These are phyloP conservation scores for Filosporella fistucella DNA, from an alignment of 495 filamentous ascomycete genomes.

Conservation along the genomic window DNA sequence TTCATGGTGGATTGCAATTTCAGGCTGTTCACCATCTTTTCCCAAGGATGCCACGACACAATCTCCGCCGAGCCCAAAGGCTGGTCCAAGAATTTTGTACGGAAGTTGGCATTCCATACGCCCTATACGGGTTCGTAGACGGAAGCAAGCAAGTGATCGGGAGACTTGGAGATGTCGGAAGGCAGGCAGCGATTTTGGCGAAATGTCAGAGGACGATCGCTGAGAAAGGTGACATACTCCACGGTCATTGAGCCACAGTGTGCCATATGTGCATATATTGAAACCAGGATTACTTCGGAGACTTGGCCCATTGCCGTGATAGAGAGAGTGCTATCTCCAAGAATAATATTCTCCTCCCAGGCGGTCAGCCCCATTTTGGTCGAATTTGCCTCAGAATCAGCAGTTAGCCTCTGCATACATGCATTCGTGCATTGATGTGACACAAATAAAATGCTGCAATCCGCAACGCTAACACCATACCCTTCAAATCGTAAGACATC, in stretches of 20 bases:
- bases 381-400: too few species aligned
- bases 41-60: slow-evolving; percentile 92
- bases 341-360: too few species aligned
- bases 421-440: too few species aligned
- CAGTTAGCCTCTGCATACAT: too few species aligned
- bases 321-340: too few species aligned
- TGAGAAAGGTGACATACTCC: slow-evolving; percentile 30
- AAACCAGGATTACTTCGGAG: too few species aligned
- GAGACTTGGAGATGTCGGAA: slow-evolving; percentile 76
- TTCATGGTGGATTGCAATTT: slow-evolving; percentile 95
- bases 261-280: too few species aligned
- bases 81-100: slow-evolving; percentile 85
- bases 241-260: slow-evolving; percentile 30
- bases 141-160: slow-evolving; percentile 89
- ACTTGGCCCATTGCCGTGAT: too few species aligned
- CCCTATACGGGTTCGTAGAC: slow-evolving; percentile 88
- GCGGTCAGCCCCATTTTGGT: too few species aligned
- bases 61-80: slow-evolving; percentile 77
- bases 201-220: slow-evolving; percentile 71
- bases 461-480: too few species aligned
- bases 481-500: too few species aligned
- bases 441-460: too few species aligned
- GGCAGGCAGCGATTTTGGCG: slow-evolving; percentile 80
- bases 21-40: slow-evolving; percentile 95
- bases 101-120: slow-evolving; percentile 90